phyloP scores from a whole-genome alignment of 257 asterid species.

The Ocimum tenuiflorum region DNA sequence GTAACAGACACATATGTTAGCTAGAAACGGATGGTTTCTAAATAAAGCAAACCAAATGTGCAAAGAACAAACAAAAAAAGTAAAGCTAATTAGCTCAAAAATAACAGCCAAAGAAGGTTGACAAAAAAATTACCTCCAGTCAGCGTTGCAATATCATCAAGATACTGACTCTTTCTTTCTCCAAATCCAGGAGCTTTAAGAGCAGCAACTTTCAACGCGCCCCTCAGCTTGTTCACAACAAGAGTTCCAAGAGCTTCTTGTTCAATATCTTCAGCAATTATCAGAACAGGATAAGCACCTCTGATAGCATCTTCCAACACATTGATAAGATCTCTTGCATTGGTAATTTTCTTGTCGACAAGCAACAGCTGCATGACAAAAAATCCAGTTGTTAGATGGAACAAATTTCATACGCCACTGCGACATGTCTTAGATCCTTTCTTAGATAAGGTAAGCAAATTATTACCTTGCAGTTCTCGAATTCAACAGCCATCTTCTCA shows the following conservation, averaged over 20 bases:
- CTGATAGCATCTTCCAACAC: conserved; percentile 89
- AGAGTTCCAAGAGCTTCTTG: conserved; percentile 98
- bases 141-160: conserved; percentile 85
- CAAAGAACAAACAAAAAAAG: not conserved
- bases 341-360: conserved; percentile 91
- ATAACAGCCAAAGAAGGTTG: not conserved
- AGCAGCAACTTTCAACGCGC: conserved; percentile 87
- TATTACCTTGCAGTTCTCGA: conserved; percentile 89
- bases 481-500: conserved; percentile 91
- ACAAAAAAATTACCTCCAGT: conserved; percentile 65
- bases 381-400: conserved; percentile 10
- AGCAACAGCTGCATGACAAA: conserved; percentile 53
- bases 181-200: conserved; percentile 99
- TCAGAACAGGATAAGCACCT: conserved; percentile 73
- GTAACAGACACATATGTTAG: not conserved
- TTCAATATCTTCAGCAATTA: conserved; percentile 94
- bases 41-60: not conserved
- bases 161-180: conserved; percentile 92
- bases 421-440: not conserved
- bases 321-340: conserved; percentile 77
- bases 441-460: not conserved
- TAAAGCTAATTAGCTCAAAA: not conserved
- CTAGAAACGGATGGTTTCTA: not conserved
- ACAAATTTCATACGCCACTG: no score
- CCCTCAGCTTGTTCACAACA: conserved; percentile 92